Evolutionary conservation across 176 grass and related monocot genomes (phyloP).

Genomic region (Triticum turgidum): DNA sequence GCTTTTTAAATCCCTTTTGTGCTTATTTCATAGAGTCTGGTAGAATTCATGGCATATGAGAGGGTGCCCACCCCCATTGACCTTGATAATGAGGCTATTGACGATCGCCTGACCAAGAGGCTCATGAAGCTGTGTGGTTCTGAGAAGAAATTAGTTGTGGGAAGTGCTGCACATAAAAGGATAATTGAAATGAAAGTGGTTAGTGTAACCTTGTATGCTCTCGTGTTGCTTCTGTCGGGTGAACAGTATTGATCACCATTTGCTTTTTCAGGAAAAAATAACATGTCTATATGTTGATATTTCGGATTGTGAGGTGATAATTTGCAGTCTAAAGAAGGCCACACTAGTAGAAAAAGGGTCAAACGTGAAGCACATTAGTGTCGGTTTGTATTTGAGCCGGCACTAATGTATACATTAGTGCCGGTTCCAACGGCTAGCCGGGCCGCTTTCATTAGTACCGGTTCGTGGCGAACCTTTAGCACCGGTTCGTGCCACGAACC

Average conservation of each 20-base stretch:
- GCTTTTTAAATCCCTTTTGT: not conserved
- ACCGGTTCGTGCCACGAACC: too few relatives aligned
- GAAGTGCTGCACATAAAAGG: not conserved
- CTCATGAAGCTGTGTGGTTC: not conserved
- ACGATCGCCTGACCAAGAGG: not conserved
- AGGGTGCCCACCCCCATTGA: not conserved
- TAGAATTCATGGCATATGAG: not conserved
- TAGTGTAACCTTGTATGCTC: not conserved
- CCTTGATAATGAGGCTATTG: not conserved
- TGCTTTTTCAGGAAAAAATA: not conserved
- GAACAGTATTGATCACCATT: not conserved
- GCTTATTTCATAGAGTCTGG: not conserved
- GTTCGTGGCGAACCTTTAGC: too few relatives aligned
- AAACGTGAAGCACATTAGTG: too few relatives aligned
- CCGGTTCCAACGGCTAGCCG: too few relatives aligned
- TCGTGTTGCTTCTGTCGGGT: not conserved
- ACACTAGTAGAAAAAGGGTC: too few relatives aligned
- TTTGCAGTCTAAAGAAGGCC: not conserved
- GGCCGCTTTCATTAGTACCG: too few relatives aligned
- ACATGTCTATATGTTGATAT: not conserved
- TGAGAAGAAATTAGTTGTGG: not conserved
- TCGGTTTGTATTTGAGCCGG: too few relatives aligned
- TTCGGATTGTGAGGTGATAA: not conserved
- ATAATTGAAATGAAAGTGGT: not conserved
- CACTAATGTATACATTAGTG: too few relatives aligned